Evolutionary conservation across 192 early-diverging fungal genomes (phyloP).

Genomic region (Phycomyces blakesleeanus): DNA sequence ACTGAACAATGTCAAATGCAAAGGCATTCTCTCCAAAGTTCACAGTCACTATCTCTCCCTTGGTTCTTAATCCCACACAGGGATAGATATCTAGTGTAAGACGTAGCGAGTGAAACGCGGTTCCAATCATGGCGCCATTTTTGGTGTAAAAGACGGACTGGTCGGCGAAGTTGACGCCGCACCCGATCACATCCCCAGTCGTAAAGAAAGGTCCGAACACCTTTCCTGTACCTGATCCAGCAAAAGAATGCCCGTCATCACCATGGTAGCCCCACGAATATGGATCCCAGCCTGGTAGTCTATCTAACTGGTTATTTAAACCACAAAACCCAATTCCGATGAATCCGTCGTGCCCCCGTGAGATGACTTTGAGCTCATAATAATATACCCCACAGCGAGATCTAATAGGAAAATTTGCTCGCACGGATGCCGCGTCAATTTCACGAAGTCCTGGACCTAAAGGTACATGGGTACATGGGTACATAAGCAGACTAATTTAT

Average conservation of each 20-base stretch:
- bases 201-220: constrained; percentile 84
- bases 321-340: constrained; percentile 88
- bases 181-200: constrained; percentile 89
- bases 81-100: constrained; percentile 53
- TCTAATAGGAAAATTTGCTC: constrained; percentile 79
- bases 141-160: constrained; percentile 83
- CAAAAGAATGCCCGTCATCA: constrained; percentile 88
- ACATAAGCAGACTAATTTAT: too few species aligned
- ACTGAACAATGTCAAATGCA: constrained; percentile 67
- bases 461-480: constrained; percentile 21
- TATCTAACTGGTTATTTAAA: constrained; percentile 44
- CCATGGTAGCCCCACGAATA: constrained; percentile 96
- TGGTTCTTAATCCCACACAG: constrained; percentile 67
- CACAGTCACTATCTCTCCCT: constrained; percentile 68
- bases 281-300: constrained; percentile 88
- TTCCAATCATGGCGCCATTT: constrained; percentile 75
- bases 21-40: constrained; percentile 78
- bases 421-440: constrained; percentile 75
- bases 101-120: constrained; percentile 46
- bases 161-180: constrained; percentile 81
- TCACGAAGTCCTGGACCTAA: constrained; percentile 68
- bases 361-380: constrained; percentile 81
- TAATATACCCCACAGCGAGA: constrained; percentile 87
- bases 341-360: constrained; percentile 86
- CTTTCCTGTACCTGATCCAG: constrained; percentile 66